Conservation (phyloP, 2,329 filamentous ascomycete species). For the Stagonosporopsis rhizophila region DNA sequence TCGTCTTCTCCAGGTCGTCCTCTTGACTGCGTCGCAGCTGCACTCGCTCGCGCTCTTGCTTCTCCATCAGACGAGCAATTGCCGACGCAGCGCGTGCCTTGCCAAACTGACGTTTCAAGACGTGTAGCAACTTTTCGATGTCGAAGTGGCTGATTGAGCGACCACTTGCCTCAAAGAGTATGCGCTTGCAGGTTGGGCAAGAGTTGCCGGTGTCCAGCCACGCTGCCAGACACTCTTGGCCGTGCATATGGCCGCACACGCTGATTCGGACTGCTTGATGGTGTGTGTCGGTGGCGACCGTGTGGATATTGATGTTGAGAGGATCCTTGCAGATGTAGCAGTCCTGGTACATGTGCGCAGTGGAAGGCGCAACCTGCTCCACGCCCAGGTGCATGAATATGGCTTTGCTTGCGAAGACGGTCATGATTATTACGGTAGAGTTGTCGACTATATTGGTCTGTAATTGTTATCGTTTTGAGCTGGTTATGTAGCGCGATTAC, state of each 20-base stretch:
- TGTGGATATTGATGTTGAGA: conserved; percentile 15
- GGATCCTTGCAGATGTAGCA: conserved; percentile 26
- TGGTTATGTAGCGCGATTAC: neutral
- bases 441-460: neutral
- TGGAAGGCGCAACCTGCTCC: conserved; percentile 14
- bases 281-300: neutral
- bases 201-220: conserved; percentile 30
- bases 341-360: conserved; percentile 21
- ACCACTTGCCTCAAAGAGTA: conserved; percentile 22
- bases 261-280: conserved; percentile 27
- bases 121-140: neutral
- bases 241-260: conserved; percentile 28
- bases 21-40: conserved; percentile 9
- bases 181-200: conserved; percentile 29
- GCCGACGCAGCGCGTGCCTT: conserved; percentile 4
- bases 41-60: conserved; percentile 5
- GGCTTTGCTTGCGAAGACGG: conserved; percentile 22
- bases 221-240: conserved; percentile 24
- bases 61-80: conserved; percentile 15
- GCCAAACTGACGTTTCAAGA: neutral
- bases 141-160: neutral
- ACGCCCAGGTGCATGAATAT: conserved; percentile 22
- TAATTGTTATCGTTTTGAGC: neutral
- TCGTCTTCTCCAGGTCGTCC: conserved; percentile 8
- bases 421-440: conserved; percentile 9